A percentile compares a stretch with the other conserved stretches of the same genome.
Evolutionary conservation across 2,329 filamentous ascomycete genomes (phyloP).

Genomic region (Aspergillus chevalieri): DNA sequence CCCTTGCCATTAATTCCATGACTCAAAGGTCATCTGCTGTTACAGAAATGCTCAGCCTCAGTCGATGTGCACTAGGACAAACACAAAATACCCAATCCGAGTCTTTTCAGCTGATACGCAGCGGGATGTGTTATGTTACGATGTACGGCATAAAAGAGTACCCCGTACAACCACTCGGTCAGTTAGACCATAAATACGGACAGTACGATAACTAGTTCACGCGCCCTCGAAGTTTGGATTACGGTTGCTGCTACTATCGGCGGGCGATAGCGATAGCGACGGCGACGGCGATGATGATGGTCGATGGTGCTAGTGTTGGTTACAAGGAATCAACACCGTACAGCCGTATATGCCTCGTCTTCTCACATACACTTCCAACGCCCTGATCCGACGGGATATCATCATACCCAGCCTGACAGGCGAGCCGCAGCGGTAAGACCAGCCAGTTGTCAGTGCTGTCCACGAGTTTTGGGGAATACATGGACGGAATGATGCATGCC

Average conservation of each 20-base stretch:
- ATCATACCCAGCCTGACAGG: not conserved
- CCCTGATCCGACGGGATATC: not conserved
- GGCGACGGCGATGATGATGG: too few relatives aligned
- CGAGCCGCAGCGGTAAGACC: not conserved
- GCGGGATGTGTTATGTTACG: not conserved
- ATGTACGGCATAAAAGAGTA: not conserved
- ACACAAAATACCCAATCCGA: slow-evolving; percentile 4
- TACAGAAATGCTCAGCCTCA: not conserved
- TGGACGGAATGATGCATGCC: not conserved
- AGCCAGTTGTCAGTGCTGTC: not conserved
- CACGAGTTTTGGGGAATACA: not conserved
- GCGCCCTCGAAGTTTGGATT: too few relatives aligned
- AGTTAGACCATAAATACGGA: too few relatives aligned
- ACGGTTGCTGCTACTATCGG: too few relatives aligned
- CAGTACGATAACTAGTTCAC: too few relatives aligned
- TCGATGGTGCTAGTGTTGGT: not conserved
- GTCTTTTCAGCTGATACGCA: not conserved
- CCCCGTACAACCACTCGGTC: not conserved
- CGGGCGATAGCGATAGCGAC: too few relatives aligned
- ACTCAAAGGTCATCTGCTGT: not conserved
- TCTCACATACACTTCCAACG: not conserved
- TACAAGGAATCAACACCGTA: not conserved
- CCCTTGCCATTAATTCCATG: not conserved
- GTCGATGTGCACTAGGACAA: slow-evolving; percentile 1
- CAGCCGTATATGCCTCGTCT: too few relatives aligned